phyloP scores from a whole-genome alignment of 352 stramenopile species.

The Thalassiosira oceanica region DNA sequence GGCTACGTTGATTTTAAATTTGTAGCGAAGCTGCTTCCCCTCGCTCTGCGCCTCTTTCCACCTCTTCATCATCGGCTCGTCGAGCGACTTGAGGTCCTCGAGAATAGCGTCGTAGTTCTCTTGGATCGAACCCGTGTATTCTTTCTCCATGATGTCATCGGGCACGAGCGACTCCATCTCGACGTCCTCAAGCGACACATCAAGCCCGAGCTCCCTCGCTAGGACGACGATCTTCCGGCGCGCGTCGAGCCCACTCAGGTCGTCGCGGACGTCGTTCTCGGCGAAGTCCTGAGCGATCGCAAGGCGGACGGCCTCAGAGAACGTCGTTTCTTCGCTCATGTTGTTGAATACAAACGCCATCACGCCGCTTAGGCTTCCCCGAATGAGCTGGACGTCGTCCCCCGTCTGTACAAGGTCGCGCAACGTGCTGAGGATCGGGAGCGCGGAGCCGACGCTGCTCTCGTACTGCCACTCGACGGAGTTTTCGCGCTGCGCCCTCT shows the following conservation, averaged over 20 bases:
- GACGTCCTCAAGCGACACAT: constrained; percentile 53
- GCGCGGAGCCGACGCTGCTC: constrained; percentile 49
- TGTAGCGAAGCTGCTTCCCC: constrained; percentile 47
- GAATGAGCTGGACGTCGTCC: constrained; percentile 47
- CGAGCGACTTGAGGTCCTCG: constrained; percentile 44
- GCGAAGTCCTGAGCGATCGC: constrained; percentile 48
- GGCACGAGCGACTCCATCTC: constrained; percentile 53
- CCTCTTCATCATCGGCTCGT: constrained; percentile 45
- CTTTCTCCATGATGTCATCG: constrained; percentile 44
- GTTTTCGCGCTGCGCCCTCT: constrained; percentile 32
- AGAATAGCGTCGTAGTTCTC: constrained; percentile 21
- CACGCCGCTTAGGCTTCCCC: constrained; percentile 50
- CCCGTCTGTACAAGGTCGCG: constrained; percentile 56
- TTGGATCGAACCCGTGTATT: constrained; percentile 20
- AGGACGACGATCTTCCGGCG: constrained; percentile 56
- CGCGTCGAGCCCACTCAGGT: constrained; percentile 46
- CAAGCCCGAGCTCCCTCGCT: constrained; percentile 48
- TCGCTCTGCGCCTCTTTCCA: constrained; percentile 32
- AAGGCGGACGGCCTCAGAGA: constrained; percentile 47
- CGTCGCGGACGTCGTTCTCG: constrained; percentile 54
- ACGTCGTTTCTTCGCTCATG: constrained; percentile 35
- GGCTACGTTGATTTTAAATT: constrained; percentile 52
- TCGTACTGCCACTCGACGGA: constrained; percentile 52
- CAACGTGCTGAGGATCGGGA: constrained; percentile 51
- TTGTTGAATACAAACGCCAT: constrained; percentile 52